Conservation (phyloP, 1,284 basidiomycete species). For the Pascua sp. region DNA sequence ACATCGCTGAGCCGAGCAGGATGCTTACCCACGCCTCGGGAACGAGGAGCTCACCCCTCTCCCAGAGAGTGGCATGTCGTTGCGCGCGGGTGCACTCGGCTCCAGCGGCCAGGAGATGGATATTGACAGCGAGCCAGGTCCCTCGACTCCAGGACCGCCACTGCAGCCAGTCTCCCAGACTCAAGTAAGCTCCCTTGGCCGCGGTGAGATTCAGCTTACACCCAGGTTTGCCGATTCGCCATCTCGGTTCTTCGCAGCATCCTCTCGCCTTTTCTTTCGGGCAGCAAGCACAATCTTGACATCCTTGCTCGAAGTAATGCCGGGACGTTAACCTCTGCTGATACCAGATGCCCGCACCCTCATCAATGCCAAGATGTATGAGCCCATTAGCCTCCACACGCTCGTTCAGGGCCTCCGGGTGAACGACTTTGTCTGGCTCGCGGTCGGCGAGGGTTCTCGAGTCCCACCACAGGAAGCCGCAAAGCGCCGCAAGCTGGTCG, state of each 20-base stretch:
- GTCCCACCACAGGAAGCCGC: constrained; percentile 63
- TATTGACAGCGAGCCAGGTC: too few species aligned
- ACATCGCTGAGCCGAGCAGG: neutral
- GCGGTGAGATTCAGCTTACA: neutral
- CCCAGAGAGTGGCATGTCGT: neutral
- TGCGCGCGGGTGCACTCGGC: too few species aligned
- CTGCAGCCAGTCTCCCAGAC: constrained; percentile 36
- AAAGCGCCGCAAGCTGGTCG: constrained; percentile 71
- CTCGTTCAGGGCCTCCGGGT: constrained; percentile 73
- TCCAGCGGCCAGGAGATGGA: too few species aligned
- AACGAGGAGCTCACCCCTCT: neutral
- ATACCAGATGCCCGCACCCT: constrained; percentile 65
- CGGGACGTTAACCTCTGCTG: neutral
- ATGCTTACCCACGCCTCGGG: neutral
- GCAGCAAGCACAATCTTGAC: constrained; percentile 66
- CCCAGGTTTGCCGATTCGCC: constrained; percentile 68
- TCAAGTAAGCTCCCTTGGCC: constrained; percentile 41
- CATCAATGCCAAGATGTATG: constrained; percentile 70
- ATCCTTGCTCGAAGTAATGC: constrained; percentile 61
- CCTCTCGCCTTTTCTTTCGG: constrained; percentile 75
- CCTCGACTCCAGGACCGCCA: neutral
- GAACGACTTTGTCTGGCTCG: constrained; percentile 77
- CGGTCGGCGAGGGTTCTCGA: constrained; percentile 24
- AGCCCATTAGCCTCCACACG: constrained; percentile 74
- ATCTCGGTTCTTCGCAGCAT: constrained; percentile 63